Evolutionary conservation across 2,329 filamentous ascomycete species (phyloP), one percentile per base, ranked within the genome.

Genomic region (Didymella sp.): DNA sequence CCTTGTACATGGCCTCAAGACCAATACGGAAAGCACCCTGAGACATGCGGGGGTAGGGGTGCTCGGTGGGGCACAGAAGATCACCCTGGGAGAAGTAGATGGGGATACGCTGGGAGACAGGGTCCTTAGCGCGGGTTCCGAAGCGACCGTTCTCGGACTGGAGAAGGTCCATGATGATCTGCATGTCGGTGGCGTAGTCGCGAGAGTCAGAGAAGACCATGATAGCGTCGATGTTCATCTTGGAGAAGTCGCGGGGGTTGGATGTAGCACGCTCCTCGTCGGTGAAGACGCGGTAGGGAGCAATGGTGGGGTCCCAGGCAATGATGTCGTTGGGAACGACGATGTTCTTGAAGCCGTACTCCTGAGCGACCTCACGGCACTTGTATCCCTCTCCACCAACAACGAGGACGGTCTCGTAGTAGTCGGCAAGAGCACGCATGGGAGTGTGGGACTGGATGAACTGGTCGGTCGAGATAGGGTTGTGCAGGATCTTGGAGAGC

Each of bases 381-480:
- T 86, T 86, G 80, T 88, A 90, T 55, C 87, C 88, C 73, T 91
- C 89, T 68, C 89, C 89, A 74, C 89, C 89, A 35, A 90, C 86
- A 3, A 91, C 89, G 3, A 92, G 82, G 31, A 92, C 88, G 2
- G 88, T 91, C 67, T 86, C 84, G 81, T 91, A 91, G 82, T 91
- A 91, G 75, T 91, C 88, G 21, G 88, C 80, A 67, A 91, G 78
- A 42, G 89, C 89, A 57, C 87, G 87, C 89, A 91, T 91, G 64
- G 88, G 88, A 4, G 88, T 91, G 81, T 90, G 88, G 1, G 86
- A 88, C 76, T 91, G 88, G 72, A 91, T 90, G 81, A 91, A 92
- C 73, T 91, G 88, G 56, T 90, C 87, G 33, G 85, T 88, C 48
- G 81, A 84, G 74, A 90, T 85, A 49, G 86, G 86, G 68, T 83